Evolutionary conservation across 805 yeast genomes (phyloP), one percentile per base, ranked within the genome.

Genomic region (Suhomyces sp.): DNA sequence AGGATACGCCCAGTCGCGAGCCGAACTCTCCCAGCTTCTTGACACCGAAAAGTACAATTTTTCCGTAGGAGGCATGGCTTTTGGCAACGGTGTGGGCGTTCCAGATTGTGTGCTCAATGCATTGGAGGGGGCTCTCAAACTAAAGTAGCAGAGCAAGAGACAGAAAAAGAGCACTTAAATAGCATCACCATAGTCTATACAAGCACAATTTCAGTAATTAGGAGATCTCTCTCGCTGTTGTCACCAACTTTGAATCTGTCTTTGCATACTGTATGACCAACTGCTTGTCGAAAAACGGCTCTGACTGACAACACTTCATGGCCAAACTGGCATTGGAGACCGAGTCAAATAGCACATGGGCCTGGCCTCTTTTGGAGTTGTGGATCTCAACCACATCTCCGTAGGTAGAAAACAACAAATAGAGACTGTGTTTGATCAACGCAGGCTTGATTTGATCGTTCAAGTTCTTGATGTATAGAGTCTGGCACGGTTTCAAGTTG

Each of bases 71-170:
- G 97, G 97, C 0, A 90, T 88, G 84, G 83, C 88, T 58, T 70
- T 66, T 57, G 88, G 90, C 7, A 82, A 79, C 44, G 93, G 96
- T 1, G 84, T 90, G 7, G 97, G 97, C 1, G 92, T 92, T 2
- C 96, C 97, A 1, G 97, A 92, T 69, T 87, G 92, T 57, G 86
- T 90, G 1, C 67, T 81, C 31, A 83, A 85, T 61, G 81, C 87
- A 3, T 76, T 87, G 50, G 79, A 77, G 47, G 81, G 77, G 52
- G 94, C 92, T 13, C 53, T 55, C 17, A 19, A 35, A 10, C 38
- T 33, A n/a, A 23, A 35, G n/a, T 35, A 46, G 41, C 1, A 29
- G 6, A 19, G 19, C 19, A 19, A n/a, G n/a, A n/a, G n/a, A n/a
- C n/a, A n/a, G n/a, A n/a, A n/a, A n/a, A n/a, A n/a, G n/a, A 19